Evolutionary conservation across 139 green algal genomes (phyloP).

Genomic region (Tetratostichococcus sp.): DNA sequence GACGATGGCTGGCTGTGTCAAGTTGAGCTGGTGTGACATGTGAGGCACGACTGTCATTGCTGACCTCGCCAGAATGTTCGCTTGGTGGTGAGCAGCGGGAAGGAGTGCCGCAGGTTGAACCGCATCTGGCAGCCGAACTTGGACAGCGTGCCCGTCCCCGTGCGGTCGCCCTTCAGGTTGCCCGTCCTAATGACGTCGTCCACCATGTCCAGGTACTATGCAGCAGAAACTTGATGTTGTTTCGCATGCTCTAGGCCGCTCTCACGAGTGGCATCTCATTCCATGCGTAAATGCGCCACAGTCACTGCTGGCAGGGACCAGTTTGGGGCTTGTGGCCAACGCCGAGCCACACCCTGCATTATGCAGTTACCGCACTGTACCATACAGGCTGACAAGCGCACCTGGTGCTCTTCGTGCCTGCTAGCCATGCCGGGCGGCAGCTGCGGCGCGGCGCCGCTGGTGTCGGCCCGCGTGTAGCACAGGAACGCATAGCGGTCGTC

Average conservation of each 20-base stretch:
- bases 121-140: conserved; percentile 86
- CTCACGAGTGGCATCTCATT: too few species aligned
- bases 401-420: conserved; percentile 86
- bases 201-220: conserved; percentile 93
- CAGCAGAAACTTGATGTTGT: not conserved
- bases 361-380: too few species aligned
- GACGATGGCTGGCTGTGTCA: too few species aligned
- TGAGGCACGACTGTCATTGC: too few species aligned
- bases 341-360: too few species aligned
- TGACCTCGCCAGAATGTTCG: conserved; percentile 93
- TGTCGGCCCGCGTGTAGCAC: conserved; percentile 53
- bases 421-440: conserved; percentile 47
- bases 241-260: too few species aligned
- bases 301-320: too few species aligned
- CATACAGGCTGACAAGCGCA: conserved; percentile 17
- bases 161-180: conserved; percentile 77
- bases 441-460: not conserved
- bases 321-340: too few species aligned
- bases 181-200: conserved; percentile 78
- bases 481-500: conserved; percentile 65
- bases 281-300: too few species aligned
- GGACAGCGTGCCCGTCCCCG: conserved; percentile 91
- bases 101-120: conserved; percentile 93
- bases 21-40: too few species aligned
- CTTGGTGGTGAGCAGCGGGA: conserved; percentile 98